phyloP scores from a whole-genome alignment of 768 basidiomycete species.

The Sistotremastrum suecicum region DNA sequence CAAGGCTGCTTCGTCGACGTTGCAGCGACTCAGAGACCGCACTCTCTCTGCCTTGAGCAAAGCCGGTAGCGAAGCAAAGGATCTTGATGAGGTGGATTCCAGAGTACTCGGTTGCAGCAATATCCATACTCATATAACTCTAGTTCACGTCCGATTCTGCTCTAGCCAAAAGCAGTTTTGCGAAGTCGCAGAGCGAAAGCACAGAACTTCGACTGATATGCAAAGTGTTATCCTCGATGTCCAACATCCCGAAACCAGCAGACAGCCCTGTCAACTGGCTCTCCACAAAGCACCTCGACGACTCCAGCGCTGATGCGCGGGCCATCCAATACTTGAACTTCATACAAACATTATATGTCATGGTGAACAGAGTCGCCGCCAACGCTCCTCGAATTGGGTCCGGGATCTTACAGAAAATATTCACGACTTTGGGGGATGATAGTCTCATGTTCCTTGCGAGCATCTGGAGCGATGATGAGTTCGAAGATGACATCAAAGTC shows the following conservation, averaged over 20 bases:
- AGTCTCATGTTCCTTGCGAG: slow-evolving; percentile 72
- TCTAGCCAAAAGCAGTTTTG: slow-evolving; percentile 34
- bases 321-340: slow-evolving; percentile 39
- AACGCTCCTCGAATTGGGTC: slow-evolving; percentile 35
- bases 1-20: slow-evolving; percentile 31
- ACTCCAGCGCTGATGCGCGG: slow-evolving; percentile 9
- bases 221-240: slow-evolving; percentile 36
- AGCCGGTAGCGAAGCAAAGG: slow-evolving; percentile 15
- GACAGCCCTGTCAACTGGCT: slow-evolving; percentile 39
- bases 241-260: slow-evolving; percentile 33
- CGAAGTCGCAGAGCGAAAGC: slow-evolving; percentile 45
- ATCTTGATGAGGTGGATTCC: slow-evolving; percentile 16
- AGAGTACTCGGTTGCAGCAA: background rate
- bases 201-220: slow-evolving; percentile 46
- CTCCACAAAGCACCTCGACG: slow-evolving; percentile 4
- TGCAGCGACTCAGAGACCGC: slow-evolving; percentile 32
- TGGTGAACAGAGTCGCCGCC: slow-evolving; percentile 41
- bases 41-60: slow-evolving; percentile 31
- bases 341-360: slow-evolving; percentile 47
- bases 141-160: slow-evolving; percentile 32
- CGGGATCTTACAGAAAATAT: slow-evolving; percentile 46
- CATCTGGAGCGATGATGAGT: slow-evolving; percentile 30
- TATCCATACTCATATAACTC: background rate
- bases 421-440: slow-evolving; percentile 53
- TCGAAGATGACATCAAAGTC: slow-evolving; percentile 13